phyloP scores from a whole-genome alignment of 768 basidiomycete genomes.

The Cystobasidium tubakii region DNA sequence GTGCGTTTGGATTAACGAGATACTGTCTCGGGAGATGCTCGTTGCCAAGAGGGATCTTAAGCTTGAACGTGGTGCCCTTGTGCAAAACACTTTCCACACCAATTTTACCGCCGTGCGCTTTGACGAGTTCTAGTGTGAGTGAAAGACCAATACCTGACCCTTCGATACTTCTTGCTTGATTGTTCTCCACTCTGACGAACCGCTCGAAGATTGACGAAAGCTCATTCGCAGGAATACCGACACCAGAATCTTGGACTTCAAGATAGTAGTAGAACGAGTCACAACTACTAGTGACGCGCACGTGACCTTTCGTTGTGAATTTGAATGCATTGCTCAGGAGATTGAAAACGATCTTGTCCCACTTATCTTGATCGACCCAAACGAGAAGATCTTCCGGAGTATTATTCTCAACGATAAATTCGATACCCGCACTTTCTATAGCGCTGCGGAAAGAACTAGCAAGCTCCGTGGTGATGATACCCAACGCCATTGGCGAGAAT shows the following conservation, averaged over 20 bases:
- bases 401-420: slow-evolving; percentile 25
- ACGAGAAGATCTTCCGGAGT: slow-evolving; percentile 22
- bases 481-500: slow-evolving; percentile 22
- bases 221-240: slow-evolving; percentile 36
- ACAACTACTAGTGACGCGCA: neutral
- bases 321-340: slow-evolving; percentile 38
- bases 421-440: slow-evolving; percentile 35
- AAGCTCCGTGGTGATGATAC: slow-evolving; percentile 32
- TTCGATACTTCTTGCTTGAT: slow-evolving; percentile 23
- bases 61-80: slow-evolving; percentile 33
- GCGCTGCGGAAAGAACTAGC: slow-evolving; percentile 36
- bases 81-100: slow-evolving; percentile 32
- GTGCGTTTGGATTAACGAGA: slow-evolving; percentile 15
- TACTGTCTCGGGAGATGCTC: slow-evolving; percentile 32
- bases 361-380: slow-evolving; percentile 36
- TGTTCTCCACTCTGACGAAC: slow-evolving; percentile 37
- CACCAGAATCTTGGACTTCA: slow-evolving; percentile 34
- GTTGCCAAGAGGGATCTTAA: slow-evolving; percentile 32
- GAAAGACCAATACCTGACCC: slow-evolving; percentile 36
- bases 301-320: slow-evolving; percentile 20
- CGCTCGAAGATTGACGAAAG: slow-evolving; percentile 36
- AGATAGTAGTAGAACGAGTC: slow-evolving; percentile 28
- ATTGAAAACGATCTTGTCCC: slow-evolving; percentile 38
- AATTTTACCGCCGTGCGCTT: slow-evolving; percentile 35
- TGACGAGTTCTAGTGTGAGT: slow-evolving; percentile 36